Evolutionary conservation across 495 filamentous ascomycete species (phyloP), one percentile per base, ranked within the genome.

Genomic region (Ascodesmis nigricans): DNA sequence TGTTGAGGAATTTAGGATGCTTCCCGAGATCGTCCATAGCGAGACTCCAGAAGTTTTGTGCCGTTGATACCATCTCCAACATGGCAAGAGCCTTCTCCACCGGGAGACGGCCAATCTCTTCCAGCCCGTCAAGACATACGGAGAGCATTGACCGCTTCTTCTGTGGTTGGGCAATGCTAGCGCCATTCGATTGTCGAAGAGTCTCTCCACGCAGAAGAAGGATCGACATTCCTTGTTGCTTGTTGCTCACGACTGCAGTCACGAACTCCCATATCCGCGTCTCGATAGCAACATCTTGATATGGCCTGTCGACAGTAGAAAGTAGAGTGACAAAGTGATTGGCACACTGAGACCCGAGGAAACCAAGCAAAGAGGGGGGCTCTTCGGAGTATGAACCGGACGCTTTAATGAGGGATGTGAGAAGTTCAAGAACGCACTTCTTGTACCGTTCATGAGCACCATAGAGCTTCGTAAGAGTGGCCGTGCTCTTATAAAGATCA

Each of bases 201-300:
- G 78, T 78, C 39, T 71, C 72, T 16, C 87, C 87, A 3, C 83
- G 91, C 17, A 95, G 70, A 31, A 95, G 64, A 48, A 80, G 84
- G 28, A 91, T 79, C 0, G 84, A 72, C 58, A 99, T 73, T 74
- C 90, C 95, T 48, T 91, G 81, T 43, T 99, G 87, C 35, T 79
- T 73, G 47, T 78, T 82, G 46, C 78, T 76, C 29, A 95, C 66
- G 29, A 92, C 69, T n/a, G 71, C 72, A 18, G 84, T 75, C 21
- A 93, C 69, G 36, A 99, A 68, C 33, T 63, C 67, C 87, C 87
- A 95, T 31, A 81, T 73, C 15, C 62, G 58, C 31, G 67, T 61
- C 15, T 73, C 63, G 25, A 81, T 58, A 4, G 57, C 46, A 3
- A 59, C 53, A 42, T 78, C 62, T 32, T 62, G 56, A 20, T 84